These are phyloP conservation scores for Fonticula alba DNA, from an alignment of 78 protist genomes.

Conservation along the genomic window DNA sequence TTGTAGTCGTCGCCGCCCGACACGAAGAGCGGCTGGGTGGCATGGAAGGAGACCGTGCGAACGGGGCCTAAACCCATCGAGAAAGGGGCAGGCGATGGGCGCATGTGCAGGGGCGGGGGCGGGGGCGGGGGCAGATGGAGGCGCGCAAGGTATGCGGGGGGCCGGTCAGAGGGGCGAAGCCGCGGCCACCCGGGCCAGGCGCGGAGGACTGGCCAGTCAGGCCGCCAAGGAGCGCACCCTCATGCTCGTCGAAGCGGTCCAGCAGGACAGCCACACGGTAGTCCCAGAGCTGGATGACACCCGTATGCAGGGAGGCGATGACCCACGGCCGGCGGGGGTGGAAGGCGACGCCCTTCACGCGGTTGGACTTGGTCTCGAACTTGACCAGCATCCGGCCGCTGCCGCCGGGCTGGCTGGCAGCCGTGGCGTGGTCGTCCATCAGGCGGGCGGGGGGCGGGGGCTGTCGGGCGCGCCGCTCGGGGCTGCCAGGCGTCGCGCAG, in stretches of 20 bases:
- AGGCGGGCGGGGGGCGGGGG: too few species aligned
- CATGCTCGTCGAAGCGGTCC: slow-evolving; percentile 93
- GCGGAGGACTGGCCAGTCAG: background rate
- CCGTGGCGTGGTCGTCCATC: too few species aligned
- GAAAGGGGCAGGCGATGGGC: background rate
- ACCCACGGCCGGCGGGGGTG: slow-evolving; percentile 95
- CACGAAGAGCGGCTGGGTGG: slow-evolving; percentile 88
- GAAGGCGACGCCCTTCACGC: slow-evolving; percentile 89
- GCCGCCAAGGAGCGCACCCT: slow-evolving; percentile 63
- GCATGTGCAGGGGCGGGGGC: background rate
- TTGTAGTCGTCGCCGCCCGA: slow-evolving; percentile 98
- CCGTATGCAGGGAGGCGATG: slow-evolving; percentile 79
- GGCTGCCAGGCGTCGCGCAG: too few species aligned
- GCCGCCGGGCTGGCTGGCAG: too few species aligned
- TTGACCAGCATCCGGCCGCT: too few species aligned
- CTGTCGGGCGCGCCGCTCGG: too few species aligned
- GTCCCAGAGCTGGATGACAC: slow-evolving; percentile 93
- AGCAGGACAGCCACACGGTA: slow-evolving; percentile 86
- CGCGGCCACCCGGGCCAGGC: background rate
- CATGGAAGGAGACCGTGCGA: slow-evolving; percentile 90
- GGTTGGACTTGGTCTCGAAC: too few species aligned
- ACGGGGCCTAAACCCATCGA: slow-evolving; percentile 74
- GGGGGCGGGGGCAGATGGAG: background rate
- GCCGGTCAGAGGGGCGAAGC: background rate
- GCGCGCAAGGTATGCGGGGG: background rate